Evolutionary conservation across 2,329 filamentous ascomycete species (phyloP), one percentile per base, ranked within the genome.

Genomic region (Keithomyces neogunnii): DNA sequence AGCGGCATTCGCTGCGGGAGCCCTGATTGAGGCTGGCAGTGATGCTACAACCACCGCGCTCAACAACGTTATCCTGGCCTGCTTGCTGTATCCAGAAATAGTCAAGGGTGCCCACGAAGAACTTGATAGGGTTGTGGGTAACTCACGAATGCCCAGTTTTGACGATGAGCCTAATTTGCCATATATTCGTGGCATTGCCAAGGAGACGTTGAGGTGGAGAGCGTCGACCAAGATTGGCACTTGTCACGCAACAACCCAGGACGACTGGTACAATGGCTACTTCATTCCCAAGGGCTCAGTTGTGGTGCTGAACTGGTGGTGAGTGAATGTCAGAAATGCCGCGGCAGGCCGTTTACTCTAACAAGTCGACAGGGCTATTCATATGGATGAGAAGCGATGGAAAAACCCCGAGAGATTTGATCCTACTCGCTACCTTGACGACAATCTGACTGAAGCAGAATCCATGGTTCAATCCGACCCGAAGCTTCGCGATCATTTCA

Each of bases 401-500:
- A 33, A 39, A 10, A 49, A 53, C 29, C 53, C 53, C 7, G 35
- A 50, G 19, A 33, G 36, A 19, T 55, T 51, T 32, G 33, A 55
- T 30, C 53, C 51, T 1, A 38, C 38, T 13, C 48, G 53, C 8
- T 66, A 58, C 57, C 52, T 60, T 8, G 40, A 58, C 51, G 62
- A 65, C 50, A 45, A 50, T 38, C 60, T 59, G 29, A 63, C 56
- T 3, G 60, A 52, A 49, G 64, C 61, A 9, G 66, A 68, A 71
- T 45, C 48, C 7, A 49, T 47, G 29, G 39, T 45, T 40, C 45
- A 55, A 28, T 54, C 67, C 0, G 69, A 73, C 49, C 62, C 64
- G 0, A 61, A 64, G 1, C 68, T 76, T 57, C 68, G 76, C 11
- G 77, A 80, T 46, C 71, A 75, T 7, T 81, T 77, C 60, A 71